These are phyloP conservation scores for Basipetospora chlamydospora DNA, from an alignment of 2,329 filamentous ascomycete genomes.

Conservation along the genomic window DNA sequence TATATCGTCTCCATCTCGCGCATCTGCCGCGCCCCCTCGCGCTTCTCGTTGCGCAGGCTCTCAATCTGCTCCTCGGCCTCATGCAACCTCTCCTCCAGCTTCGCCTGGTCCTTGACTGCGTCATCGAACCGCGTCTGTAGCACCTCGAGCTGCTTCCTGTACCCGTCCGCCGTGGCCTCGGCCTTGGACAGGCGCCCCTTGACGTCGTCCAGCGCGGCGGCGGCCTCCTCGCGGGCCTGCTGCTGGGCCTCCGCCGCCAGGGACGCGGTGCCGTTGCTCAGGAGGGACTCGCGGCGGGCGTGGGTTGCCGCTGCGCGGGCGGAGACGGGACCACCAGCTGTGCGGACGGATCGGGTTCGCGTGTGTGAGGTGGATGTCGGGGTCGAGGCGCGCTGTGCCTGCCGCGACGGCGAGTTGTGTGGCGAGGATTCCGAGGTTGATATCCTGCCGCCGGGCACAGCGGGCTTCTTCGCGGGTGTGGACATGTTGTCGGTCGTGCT, in stretches of 20 bases:
- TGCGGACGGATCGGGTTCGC: slow-evolving; percentile 51
- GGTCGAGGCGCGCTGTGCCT: slow-evolving; percentile 27
- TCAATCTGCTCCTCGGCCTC: slow-evolving; percentile 78
- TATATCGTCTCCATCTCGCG: slow-evolving; percentile 88
- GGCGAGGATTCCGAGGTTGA: slow-evolving; percentile 1
- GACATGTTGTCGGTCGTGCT: slow-evolving; percentile 5
- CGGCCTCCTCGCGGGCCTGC: slow-evolving; percentile 64
- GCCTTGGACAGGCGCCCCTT: slow-evolving; percentile 71
- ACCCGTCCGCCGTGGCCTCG: slow-evolving; percentile 63
- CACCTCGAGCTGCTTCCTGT: slow-evolving; percentile 71
- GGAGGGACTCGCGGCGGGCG: slow-evolving; percentile 38
- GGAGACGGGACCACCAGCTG: slow-evolving; percentile 52
- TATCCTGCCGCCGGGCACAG: slow-evolving; percentile 1
- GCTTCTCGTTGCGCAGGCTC: slow-evolving; percentile 67
- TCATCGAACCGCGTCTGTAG: slow-evolving; percentile 80
- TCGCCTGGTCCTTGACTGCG: slow-evolving; percentile 64
- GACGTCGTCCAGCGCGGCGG: slow-evolving; percentile 68
- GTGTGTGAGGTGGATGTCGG: slow-evolving; percentile 28
- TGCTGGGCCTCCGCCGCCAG: slow-evolving; percentile 48
- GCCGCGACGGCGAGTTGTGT: slow-evolving; percentile 3
- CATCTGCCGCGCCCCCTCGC: slow-evolving; percentile 68
- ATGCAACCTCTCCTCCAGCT: slow-evolving; percentile 76
- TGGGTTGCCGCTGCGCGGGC: slow-evolving; percentile 60
- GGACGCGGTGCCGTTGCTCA: slow-evolving; percentile 24
- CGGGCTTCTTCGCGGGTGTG: slow-evolving; percentile 3